Evolutionary conservation across 257 asterid genomes (phyloP).

Genomic region (Solanum bukasovii): DNA sequence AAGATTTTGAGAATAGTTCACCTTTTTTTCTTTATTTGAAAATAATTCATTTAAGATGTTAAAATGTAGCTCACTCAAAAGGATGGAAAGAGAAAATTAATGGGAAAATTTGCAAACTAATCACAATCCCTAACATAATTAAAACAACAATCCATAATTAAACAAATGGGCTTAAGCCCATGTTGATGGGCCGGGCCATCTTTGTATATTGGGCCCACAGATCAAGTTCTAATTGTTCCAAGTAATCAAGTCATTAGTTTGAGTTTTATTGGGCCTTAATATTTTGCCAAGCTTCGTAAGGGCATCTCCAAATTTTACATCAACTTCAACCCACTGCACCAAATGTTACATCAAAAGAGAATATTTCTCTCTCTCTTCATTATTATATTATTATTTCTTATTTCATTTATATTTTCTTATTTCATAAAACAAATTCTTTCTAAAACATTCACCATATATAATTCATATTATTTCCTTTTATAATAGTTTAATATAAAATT

Average conservation of each 20-base stretch:
- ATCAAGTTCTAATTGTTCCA: background rate
- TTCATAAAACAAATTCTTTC: no score
- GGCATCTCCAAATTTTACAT: no score
- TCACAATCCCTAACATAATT: no score
- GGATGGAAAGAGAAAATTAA: background rate
- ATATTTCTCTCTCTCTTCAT: no score
- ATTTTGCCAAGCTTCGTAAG: background rate
- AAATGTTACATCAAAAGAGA: no score
- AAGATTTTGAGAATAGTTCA: background rate
- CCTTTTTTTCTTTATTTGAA: background rate
- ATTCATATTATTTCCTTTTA: no score
- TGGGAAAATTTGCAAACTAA: no score
- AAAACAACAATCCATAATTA: background rate
- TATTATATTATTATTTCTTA: no score
- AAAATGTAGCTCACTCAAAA: background rate
- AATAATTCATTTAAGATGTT: background rate
- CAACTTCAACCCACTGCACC: no score
- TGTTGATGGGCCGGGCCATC: background rate
- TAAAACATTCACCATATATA: no score
- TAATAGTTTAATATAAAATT: no score
- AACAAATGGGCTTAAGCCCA: background rate
- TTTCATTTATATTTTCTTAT: no score
- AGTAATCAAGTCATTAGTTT: background rate
- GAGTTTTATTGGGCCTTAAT: background rate
- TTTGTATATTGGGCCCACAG: background rate